Evolutionary conservation across 2,329 filamentous ascomycete species (phyloP).

Genomic region (Arthrocladium fulminans): DNA sequence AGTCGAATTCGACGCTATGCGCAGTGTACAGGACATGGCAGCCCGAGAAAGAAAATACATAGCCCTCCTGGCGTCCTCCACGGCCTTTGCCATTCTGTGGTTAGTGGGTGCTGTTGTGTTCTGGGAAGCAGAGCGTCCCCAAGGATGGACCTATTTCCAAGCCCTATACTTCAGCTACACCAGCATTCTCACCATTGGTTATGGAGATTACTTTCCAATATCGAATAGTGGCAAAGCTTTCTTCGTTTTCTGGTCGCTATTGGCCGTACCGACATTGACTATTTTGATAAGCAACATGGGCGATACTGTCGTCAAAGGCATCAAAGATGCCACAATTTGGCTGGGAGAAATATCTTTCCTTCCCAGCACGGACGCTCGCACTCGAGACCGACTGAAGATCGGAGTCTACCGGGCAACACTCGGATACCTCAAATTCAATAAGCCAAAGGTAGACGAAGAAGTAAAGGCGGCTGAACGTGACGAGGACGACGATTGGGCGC

Average conservation of each 20-base stretch:
- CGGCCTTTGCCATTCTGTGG: constrained; percentile 33
- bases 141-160: constrained; percentile 45
- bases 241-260: constrained; percentile 49
- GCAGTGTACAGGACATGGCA: constrained; percentile 35
- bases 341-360: constrained; percentile 47
- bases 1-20: constrained; percentile 39
- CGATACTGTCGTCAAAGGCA: constrained; percentile 44
- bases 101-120: constrained; percentile 45
- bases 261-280: constrained; percentile 47
- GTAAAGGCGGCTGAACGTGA: neutral
- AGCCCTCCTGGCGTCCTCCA: constrained; percentile 32
- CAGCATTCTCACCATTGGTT: constrained; percentile 47
- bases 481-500: constrained; percentile 7
- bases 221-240: constrained; percentile 46
- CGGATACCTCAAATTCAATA: constrained; percentile 16
- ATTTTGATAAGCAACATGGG: constrained; percentile 48
- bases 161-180: constrained; percentile 47
- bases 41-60: constrained; percentile 36
- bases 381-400: constrained; percentile 23
- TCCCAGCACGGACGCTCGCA: constrained; percentile 39
- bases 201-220: constrained; percentile 41
- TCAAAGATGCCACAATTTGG: constrained; percentile 49
- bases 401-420: constrained; percentile 22
- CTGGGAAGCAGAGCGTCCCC: constrained; percentile 36
- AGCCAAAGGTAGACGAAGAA: constrained; percentile 14